Percentiles rank a stretch among this genome's conserved stretches.
These are phyloP conservation scores for Xerocomellus amylosporus DNA, from an alignment of 768 basidiomycete genomes.

Conservation along the genomic window DNA sequence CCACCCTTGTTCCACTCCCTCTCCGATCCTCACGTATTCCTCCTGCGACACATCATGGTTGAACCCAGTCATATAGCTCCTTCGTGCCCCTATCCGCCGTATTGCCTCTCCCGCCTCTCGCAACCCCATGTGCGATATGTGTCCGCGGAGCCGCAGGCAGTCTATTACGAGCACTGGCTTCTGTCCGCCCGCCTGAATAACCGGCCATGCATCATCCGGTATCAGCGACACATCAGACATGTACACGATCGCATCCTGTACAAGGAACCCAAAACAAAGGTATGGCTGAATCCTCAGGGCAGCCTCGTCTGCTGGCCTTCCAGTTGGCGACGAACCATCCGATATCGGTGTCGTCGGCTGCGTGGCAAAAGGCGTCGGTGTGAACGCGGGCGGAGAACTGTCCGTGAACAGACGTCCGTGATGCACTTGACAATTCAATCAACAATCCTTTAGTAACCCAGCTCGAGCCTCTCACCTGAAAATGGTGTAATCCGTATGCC, in stretches of 20 bases:
- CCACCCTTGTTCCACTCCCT: slow-evolving; percentile 42
- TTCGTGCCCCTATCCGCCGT: slow-evolving; percentile 52
- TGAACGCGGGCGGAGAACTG: slow-evolving; percentile 36
- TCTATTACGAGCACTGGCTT: slow-evolving; percentile 69
- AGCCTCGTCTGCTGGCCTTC: slow-evolving; percentile 1
- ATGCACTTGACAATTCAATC: slow-evolving; percentile 47
- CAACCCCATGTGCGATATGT: slow-evolving; percentile 83
- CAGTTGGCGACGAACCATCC: slow-evolving; percentile 31
- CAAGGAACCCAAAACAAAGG: slow-evolving; percentile 65
- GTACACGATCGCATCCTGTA: slow-evolving; percentile 67
- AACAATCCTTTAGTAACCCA: neutral
- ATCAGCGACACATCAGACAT: slow-evolving; percentile 82
- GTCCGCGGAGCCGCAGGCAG: slow-evolving; percentile 61
- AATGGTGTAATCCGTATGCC: slow-evolving; percentile 66
- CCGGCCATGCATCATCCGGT: slow-evolving; percentile 66
- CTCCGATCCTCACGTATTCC: slow-evolving; percentile 66
- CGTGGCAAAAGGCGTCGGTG: slow-evolving; percentile 40
- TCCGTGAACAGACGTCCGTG: slow-evolving; percentile 66
- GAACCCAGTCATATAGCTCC: slow-evolving; percentile 75
- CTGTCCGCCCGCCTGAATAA: slow-evolving; percentile 34
- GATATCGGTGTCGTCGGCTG: slow-evolving; percentile 37
- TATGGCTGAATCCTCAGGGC: slow-evolving; percentile 48
- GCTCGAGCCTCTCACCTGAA: slow-evolving; percentile 42
- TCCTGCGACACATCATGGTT: slow-evolving; percentile 76
- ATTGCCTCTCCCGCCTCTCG: slow-evolving; percentile 55